Evolutionary conservation across 805 yeast species (phyloP).

Genomic region (Tetrapisispora fleetii): DNA sequence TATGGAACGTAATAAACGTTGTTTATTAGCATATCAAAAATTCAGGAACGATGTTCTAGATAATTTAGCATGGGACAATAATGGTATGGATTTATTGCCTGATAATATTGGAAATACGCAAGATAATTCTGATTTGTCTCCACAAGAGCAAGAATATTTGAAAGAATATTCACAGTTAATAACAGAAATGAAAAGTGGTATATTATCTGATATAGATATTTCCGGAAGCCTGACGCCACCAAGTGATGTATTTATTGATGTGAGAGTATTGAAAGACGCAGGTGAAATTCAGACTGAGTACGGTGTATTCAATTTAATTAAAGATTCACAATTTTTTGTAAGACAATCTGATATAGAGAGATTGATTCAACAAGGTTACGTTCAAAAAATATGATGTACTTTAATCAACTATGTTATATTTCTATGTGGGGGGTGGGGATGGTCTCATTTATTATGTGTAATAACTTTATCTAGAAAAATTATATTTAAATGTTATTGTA

Average conservation of each 20-base stretch:
- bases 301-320: conserved; percentile 87
- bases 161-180: conserved; percentile 61
- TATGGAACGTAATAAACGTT: conserved; percentile 82
- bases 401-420: neutral
- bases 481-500: neutral
- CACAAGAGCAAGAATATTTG: conserved; percentile 70
- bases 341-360: conserved; percentile 91
- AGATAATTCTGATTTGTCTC: conserved; percentile 48
- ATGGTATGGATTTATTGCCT: conserved; percentile 28
- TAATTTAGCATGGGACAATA: conserved; percentile 61
- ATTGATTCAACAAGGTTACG: conserved; percentile 84
- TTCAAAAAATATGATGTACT: conserved; percentile 51
- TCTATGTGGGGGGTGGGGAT: neutral
- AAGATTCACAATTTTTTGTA: conserved; percentile 90
- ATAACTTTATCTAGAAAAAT: neutral
- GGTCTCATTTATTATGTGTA: no score
- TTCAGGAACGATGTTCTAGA: conserved; percentile 59
- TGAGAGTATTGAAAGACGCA: conserved; percentile 84
- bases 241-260: conserved; percentile 83
- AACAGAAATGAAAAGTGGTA: conserved; percentile 61
- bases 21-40: conserved; percentile 74
- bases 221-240: conserved; percentile 91
- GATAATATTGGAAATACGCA: conserved; percentile 7
- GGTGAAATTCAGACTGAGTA: conserved; percentile 97
- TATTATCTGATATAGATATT: conserved; percentile 72